phyloP scores from a whole-genome alignment of 2,329 filamentous ascomycete genomes.

The Colletotrichum caudatum region DNA sequence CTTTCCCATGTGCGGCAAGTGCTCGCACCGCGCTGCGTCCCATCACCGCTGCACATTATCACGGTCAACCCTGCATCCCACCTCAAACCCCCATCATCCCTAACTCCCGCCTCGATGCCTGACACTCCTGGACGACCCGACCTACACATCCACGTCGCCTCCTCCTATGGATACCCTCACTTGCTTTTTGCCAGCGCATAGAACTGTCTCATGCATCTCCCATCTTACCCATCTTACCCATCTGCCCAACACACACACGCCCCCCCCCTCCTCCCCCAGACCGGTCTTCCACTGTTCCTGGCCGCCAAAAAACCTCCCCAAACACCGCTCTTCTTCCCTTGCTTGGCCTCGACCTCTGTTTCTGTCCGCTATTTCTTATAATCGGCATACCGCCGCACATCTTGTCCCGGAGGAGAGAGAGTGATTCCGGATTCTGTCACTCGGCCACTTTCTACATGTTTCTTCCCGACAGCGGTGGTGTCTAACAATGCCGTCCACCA shows the following conservation, averaged over 20 bases:
- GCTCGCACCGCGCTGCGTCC: slow-evolving; percentile 40
- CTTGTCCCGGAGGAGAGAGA: neutral
- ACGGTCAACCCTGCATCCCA: slow-evolving; percentile 39
- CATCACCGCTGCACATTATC: slow-evolving; percentile 38
- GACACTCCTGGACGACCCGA: slow-evolving; percentile 38
- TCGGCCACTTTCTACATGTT: slow-evolving; percentile 32
- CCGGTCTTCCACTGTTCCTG: slow-evolving; percentile 24
- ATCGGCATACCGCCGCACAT: slow-evolving; percentile 17
- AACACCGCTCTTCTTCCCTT: slow-evolving; percentile 3
- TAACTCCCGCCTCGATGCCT: slow-evolving; percentile 37
- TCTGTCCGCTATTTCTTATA: slow-evolving; percentile 23
- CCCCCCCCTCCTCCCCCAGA: slow-evolving; percentile 1
- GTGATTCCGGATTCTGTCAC: slow-evolving; percentile 35
- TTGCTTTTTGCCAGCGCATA: slow-evolving; percentile 43
- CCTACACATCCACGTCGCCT: slow-evolving; percentile 30
- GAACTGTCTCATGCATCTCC: slow-evolving; percentile 40
- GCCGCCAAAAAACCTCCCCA: slow-evolving; percentile 14
- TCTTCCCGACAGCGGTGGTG: slow-evolving; percentile 26
- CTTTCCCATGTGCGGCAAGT: slow-evolving; percentile 37
- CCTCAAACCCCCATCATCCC: slow-evolving; percentile 40
- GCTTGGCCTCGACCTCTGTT: neutral
- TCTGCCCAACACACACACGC: slow-evolving; percentile 25
- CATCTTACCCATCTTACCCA: neutral
- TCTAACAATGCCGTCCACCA: slow-evolving; percentile 40
- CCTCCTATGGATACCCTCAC: slow-evolving; percentile 44